Base-by-base conservation (phyloP, 352 stramenopile genomes). In the Pythium insidiosum region DNA sequence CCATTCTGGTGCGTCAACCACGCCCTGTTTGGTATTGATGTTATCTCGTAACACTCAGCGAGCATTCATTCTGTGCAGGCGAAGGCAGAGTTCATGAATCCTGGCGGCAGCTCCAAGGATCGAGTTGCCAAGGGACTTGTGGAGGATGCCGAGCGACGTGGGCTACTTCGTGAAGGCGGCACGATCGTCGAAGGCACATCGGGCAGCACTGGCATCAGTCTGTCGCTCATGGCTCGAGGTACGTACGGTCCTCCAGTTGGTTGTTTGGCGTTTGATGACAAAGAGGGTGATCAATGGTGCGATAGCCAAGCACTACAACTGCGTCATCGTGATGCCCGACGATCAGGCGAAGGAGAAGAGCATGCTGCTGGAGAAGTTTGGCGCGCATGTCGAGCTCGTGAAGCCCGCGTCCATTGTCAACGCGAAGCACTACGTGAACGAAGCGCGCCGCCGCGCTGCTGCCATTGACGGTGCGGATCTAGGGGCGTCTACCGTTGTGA, bases 51-150 rank as follows among this genome's bases (percentile, higher is more conserved):
- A n/a, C n/a, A n/a, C n/a, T n/a, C n/a, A n/a, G 20, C 24, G 4
- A 30, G 30, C 13, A 2, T n/a, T n/a, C n/a, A n/a, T n/a, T n/a
- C n/a, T n/a, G n/a, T n/a, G n/a, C 25, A 91, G 75, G 82, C 73
- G 5, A 98, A 98, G 61, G 95, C 96, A 20, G 96, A 99, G 73
- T 97, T 87, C 33, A 67, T 98, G 49, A 99, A 99, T 71, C 96
- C 96, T 3, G 95, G 94, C 25, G 95, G 95, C 9, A 98, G 91
- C 38, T 96, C 92, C 2, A 99, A 99, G 58, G 96, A 99, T 64
- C 82, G 97, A 20, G 84, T 98, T 6, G 97, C 95, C 5, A 84
- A 95, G 44, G 82, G 71, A 36, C 98, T 99, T 59, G 89, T 99
- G 30, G 71, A 95, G 39, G 75, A 96, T 35, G 95, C 94, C 0